Evolutionary conservation across 805 yeast genomes (phyloP), one percentile per base, ranked within the genome.

Genomic region (Zygotorulaspora chibaensis): DNA sequence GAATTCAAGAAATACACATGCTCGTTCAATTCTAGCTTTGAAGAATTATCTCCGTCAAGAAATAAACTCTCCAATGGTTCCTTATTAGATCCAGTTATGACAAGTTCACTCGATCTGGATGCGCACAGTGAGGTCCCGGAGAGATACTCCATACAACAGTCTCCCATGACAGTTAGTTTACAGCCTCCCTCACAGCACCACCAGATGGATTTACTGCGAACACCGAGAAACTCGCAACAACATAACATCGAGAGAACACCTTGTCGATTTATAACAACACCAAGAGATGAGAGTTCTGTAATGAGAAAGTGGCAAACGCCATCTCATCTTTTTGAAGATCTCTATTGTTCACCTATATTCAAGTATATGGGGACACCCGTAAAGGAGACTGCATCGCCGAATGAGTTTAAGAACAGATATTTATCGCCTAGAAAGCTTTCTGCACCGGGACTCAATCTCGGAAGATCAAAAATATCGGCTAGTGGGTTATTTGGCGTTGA

Each of bases 401-500:
- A 52, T 28, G 58, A 55, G 11, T 12, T 48, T 1, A 45, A 46
- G 2, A 35, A 38, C 5, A 48, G 27, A 30, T 30, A 43, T 6
- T 15, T 54, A 11, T 58, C 63, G 2, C 56, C 59, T 31, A 48
- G 49, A 37, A 49, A 45, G 18, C 18, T 40, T 26, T 42, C 48
- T n/a, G 48, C 47, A 2, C 52, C 50, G 10, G 50, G 40, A 18
- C 34, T 44, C 31, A 38, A 31, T 12, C 27, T 41, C 38, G 48
- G 49, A 2, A 51, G 52, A 37, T 50, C 63, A 9, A 61, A 62
- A 39, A 50, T 57, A 16, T 53, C 65, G 8, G 53, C 62, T 6
- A 55, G 59, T 38, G 65, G 66, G 0, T 42, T 64, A 15, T 64
- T 63, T 43, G 68, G 68, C 31, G 68, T 64, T 12, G 68, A 64